Evolutionary conservation across 2,329 filamentous ascomycete genomes (phyloP).

Genomic region (Exophiala alcalophila): DNA sequence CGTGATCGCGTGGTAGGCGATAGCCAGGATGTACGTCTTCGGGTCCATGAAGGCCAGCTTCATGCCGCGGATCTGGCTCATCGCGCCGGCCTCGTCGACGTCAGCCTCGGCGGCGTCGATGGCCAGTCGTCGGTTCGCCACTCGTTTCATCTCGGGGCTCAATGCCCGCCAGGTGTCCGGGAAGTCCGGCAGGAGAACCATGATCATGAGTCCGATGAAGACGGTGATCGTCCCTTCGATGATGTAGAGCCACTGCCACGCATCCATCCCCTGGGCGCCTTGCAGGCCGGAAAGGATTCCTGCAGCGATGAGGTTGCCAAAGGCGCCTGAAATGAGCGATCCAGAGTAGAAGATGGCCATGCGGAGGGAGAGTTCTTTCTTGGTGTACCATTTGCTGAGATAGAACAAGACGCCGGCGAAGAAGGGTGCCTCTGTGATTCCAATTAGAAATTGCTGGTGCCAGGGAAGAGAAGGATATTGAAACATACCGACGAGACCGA

Average conservation of each 20-base stretch:
- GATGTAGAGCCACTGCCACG: slow-evolving; percentile 62
- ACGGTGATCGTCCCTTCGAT: slow-evolving; percentile 54
- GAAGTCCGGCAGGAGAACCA: slow-evolving; percentile 40
- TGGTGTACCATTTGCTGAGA: slow-evolving; percentile 62
- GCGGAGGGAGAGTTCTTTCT: slow-evolving; percentile 52
- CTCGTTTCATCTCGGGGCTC: slow-evolving; percentile 45
- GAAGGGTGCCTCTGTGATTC: too few species aligned
- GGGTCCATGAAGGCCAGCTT: slow-evolving; percentile 51
- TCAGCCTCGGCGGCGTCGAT: slow-evolving; percentile 52
- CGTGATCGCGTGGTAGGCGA: slow-evolving; percentile 51
- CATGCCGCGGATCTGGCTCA: slow-evolving; percentile 49
- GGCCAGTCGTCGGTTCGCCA: slow-evolving; percentile 50
- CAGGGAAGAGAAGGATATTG: too few species aligned
- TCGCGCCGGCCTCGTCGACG: slow-evolving; percentile 47
- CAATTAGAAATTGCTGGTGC: too few species aligned
- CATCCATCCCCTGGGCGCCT: slow-evolving; percentile 57
- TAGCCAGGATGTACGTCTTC: slow-evolving; percentile 42
- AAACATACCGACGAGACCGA: slow-evolving; percentile 42
- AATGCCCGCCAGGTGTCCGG: slow-evolving; percentile 45
- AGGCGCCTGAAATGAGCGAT: slow-evolving; percentile 52
- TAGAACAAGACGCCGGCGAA: slow-evolving; percentile 53
- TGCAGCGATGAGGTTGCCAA: slow-evolving; percentile 55
- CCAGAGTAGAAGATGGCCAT: slow-evolving; percentile 60
- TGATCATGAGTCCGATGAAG: slow-evolving; percentile 39
- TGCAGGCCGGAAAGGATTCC: slow-evolving; percentile 46